Percentiles rank a stretch among this genome's conserved stretches.
phyloP scores from a whole-genome alignment of 345 rosid species.

The Eucalyptus regnans region DNA sequence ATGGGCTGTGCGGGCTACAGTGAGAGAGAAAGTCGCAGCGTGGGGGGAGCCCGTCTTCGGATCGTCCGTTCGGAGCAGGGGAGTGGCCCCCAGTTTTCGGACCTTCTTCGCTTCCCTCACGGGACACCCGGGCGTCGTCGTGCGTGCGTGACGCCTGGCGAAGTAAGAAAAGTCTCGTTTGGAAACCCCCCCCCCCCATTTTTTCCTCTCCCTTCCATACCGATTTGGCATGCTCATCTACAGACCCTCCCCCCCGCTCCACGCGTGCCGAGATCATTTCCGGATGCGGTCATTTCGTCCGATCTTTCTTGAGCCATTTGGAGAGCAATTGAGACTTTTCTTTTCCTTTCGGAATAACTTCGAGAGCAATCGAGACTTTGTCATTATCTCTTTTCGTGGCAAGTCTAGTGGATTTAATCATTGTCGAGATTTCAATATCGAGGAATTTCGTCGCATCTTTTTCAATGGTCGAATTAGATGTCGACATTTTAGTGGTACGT shows the following conservation, averaged over 20 bases:
- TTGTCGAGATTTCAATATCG: too few species aligned
- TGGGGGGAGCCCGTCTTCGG: slow-evolving; percentile 1
- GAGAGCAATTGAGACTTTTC: too few species aligned
- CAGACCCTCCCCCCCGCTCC: not conserved
- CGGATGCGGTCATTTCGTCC: too few species aligned
- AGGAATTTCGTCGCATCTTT: too few species aligned
- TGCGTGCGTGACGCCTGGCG: not conserved
- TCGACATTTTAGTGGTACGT: too few species aligned
- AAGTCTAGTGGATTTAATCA: fast-evolving
- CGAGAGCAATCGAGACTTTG: fast-evolving
- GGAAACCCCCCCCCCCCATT: not conserved
- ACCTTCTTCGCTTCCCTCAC: not conserved
- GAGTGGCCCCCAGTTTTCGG: not conserved
- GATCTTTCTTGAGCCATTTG: too few species aligned
- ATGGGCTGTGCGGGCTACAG: not conserved
- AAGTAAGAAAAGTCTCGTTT: not conserved
- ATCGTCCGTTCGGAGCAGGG: slow-evolving; percentile 15
- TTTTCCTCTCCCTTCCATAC: not conserved
- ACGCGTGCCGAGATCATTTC: not conserved
- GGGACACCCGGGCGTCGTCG: not conserved
- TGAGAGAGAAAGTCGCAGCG: not conserved
- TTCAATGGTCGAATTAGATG: too few species aligned
- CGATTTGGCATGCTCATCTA: not conserved
- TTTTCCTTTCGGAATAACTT: too few species aligned
- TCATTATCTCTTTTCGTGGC: too few species aligned